A percentile compares a stretch with the other conserved stretches of the same genome.
These are phyloP conservation scores for Peterozyma xylosa DNA, from an alignment of 805 yeast species.

Conservation along the genomic window DNA sequence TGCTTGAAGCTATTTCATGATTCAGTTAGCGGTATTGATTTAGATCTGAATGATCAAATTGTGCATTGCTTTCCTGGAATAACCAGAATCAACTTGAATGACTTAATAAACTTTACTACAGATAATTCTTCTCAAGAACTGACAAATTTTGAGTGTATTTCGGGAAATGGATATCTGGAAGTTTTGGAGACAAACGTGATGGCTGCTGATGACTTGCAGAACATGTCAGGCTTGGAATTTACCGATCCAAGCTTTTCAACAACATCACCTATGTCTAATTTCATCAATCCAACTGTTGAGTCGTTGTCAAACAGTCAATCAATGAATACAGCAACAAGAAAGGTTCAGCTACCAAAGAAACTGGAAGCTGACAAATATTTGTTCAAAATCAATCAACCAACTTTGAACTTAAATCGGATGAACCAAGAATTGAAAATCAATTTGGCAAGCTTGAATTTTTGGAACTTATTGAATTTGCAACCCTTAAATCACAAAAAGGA, in stretches of 20 bases:
- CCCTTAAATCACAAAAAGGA: slow-evolving; percentile 45
- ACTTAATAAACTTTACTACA: slow-evolving; percentile 9
- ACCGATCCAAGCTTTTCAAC: slow-evolving; percentile 31
- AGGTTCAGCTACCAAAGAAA: background rate
- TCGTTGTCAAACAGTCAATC: background rate
- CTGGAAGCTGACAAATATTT: slow-evolving; percentile 13
- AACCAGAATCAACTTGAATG: background rate
- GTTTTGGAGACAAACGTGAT: slow-evolving; percentile 23
- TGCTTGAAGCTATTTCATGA: slow-evolving; percentile 2
- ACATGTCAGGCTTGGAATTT: slow-evolving; percentile 14
- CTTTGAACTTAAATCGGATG: slow-evolving; percentile 24
- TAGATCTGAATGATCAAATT: background rate
- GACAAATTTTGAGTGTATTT: slow-evolving; percentile 25
- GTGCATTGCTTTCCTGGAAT: slow-evolving; percentile 4
- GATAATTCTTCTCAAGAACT: slow-evolving; percentile 9
- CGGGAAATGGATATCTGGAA: slow-evolving; percentile 22
- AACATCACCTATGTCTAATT: slow-evolving; percentile 20
- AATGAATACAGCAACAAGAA: background rate
- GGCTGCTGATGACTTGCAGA: slow-evolving; percentile 25
- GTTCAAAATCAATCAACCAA: slow-evolving; percentile 28
- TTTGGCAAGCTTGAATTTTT: slow-evolving; percentile 40
- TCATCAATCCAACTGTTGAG: slow-evolving; percentile 8
- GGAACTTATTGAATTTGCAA: slow-evolving; percentile 51
- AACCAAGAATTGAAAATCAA: slow-evolving; percentile 36
- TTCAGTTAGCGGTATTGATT: background rate